phyloP scores from a whole-genome alignment of 2,329 filamentous ascomycete genomes.

The Neonectria neomacrospora region DNA sequence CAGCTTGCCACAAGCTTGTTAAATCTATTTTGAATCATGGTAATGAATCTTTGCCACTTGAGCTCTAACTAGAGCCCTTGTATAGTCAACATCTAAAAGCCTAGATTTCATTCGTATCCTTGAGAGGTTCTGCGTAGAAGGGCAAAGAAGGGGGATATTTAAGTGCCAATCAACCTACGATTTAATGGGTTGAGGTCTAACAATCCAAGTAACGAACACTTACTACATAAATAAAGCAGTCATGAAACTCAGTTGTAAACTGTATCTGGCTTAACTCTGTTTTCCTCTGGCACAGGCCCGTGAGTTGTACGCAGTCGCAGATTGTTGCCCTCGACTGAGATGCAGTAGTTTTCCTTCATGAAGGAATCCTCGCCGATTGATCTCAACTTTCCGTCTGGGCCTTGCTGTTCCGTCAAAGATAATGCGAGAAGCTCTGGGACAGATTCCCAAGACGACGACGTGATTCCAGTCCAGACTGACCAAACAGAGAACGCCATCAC shows the following conservation, averaged over 20 bases:
- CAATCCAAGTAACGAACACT: neutral
- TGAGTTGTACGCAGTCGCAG: slow-evolving; percentile 8
- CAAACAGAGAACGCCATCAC: slow-evolving; percentile 18
- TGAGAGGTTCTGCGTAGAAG: neutral
- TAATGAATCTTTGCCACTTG: too few relatives aligned
- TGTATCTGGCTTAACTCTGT: slow-evolving; percentile 18
- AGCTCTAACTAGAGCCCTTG: too few relatives aligned
- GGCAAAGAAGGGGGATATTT: neutral
- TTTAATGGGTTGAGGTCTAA: neutral
- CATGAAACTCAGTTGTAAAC: slow-evolving; percentile 5
- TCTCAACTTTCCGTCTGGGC: neutral
- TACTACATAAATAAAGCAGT: neutral
- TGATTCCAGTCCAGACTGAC: slow-evolving; percentile 26
- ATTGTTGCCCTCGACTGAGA: slow-evolving; percentile 2
- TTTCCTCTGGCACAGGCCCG: slow-evolving; percentile 11
- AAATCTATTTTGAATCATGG: too few relatives aligned
- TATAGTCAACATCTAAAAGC: too few relatives aligned
- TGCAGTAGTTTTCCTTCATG: slow-evolving; percentile 26
- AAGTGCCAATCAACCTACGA: neutral
- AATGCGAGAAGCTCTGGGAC: slow-evolving; percentile 23
- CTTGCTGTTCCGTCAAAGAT: slow-evolving; percentile 10
- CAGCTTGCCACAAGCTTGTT: too few relatives aligned
- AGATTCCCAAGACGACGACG: slow-evolving; percentile 19
- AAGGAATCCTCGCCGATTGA: neutral
- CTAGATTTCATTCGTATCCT: neutral